Evolutionary conservation across 75 land plant genomes (phyloP).

Genomic region (Pinus tabuliformis): DNA sequence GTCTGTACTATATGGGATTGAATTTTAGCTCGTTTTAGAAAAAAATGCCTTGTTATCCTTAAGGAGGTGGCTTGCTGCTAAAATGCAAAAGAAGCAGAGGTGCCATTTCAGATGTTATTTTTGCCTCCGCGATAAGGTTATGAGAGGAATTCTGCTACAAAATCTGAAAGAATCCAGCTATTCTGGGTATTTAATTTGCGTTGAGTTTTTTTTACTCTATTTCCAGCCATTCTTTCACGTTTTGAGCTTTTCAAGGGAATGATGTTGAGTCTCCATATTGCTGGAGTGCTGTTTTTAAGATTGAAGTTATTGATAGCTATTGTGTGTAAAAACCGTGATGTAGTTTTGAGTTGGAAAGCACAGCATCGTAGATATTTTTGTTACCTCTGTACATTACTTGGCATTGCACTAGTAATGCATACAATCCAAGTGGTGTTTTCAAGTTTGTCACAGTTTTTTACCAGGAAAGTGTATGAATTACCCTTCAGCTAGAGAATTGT

Average conservation of each 20-base stretch:
- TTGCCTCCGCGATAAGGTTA: background rate
- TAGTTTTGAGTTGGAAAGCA: background rate
- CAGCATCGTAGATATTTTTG: background rate
- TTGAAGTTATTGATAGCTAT: background rate
- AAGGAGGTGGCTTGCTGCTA: background rate
- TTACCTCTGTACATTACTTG: constrained; percentile 3
- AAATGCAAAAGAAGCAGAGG: background rate
- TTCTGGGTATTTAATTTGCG: constrained; percentile 4
- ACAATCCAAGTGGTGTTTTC: background rate
- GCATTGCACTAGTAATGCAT: background rate
- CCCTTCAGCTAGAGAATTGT: constrained; percentile 2
- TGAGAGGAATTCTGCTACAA: background rate
- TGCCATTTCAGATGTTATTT: background rate
- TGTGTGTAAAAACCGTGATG: constrained; percentile 1
- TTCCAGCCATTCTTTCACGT: constrained; percentile 6
- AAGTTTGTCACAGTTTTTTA: background rate
- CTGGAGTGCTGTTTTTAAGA: constrained; percentile 5
- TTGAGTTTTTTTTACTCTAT: background rate
- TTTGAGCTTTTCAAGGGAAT: background rate
- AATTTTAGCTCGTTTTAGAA: background rate
- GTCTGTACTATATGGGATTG: constrained; percentile 1
- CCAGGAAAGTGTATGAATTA: constrained; percentile 8
- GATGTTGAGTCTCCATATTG: background rate
- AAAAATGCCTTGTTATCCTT: background rate
- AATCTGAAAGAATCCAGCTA: constrained; percentile 7